A percentile compares a stretch with the other conserved stretches of the same genome.
These are phyloP conservation scores for Hypomyces perniciosus DNA, from an alignment of 2,329 filamentous ascomycete genomes.

Conservation along the genomic window DNA sequence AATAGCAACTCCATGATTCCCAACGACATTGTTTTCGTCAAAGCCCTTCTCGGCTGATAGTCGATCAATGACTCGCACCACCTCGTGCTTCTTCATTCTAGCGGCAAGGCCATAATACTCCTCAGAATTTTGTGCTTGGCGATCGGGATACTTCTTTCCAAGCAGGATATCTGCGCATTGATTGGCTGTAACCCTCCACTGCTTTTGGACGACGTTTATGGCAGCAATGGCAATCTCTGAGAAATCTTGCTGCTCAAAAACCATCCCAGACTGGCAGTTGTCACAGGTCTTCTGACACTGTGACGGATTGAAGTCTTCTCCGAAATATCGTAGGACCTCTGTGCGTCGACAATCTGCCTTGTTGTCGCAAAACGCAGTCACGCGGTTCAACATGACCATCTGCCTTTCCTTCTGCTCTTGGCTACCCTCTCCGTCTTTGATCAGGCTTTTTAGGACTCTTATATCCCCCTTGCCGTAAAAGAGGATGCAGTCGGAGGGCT, in stretches of 20 bases:
- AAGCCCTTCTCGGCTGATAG: constrained; percentile 70
- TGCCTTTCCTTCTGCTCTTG: constrained; percentile 78
- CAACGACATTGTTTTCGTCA: constrained; percentile 55
- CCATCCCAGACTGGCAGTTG: constrained; percentile 71
- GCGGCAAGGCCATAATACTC: constrained; percentile 63
- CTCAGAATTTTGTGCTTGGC: constrained; percentile 47
- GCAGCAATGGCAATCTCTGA: constrained; percentile 67
- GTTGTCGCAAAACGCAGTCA: constrained; percentile 87
- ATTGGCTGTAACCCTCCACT: constrained; percentile 60
- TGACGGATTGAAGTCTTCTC: constrained; percentile 67
- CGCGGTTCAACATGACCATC: constrained; percentile 74
- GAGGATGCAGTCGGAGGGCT: constrained; percentile 80
- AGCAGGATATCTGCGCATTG: constrained; percentile 82
- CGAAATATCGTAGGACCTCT: constrained; percentile 91
- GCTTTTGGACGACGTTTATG: constrained; percentile 59
- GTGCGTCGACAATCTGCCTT: constrained; percentile 78
- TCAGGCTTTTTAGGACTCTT: constrained; percentile 68
- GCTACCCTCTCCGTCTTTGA: constrained; percentile 71
- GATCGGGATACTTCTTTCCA: constrained; percentile 58
- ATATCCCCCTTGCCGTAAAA: constrained; percentile 82
- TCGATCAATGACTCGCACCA: constrained; percentile 77
- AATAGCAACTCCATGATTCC: constrained; percentile 57
- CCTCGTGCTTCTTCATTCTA: constrained; percentile 64
- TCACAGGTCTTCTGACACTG: constrained; percentile 76
- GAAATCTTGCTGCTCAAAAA: constrained; percentile 70